Conservation (phyloP, 768 basidiomycete species). For the Pisolithus marmoratus region DNA sequence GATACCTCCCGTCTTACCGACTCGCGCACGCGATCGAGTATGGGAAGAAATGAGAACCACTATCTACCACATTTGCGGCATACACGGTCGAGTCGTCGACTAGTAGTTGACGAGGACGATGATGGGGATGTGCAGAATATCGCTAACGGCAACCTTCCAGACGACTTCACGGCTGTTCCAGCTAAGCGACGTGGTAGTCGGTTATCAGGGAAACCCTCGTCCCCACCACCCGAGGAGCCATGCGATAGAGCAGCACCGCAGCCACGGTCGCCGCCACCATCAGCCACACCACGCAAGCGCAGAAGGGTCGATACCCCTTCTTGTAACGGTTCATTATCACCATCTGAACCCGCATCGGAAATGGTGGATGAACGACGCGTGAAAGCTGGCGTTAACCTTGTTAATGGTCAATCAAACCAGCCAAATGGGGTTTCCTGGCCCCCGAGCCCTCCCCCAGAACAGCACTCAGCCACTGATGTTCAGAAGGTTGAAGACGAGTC, state of each 20-base stretch:
- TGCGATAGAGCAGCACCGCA: background rate
- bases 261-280: background rate
- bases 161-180: constrained; percentile 1
- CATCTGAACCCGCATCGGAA: constrained; percentile 3
- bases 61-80: constrained; percentile 1
- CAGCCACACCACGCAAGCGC: constrained; percentile 37
- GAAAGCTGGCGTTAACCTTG: background rate
- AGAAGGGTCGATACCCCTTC: constrained; percentile 36
- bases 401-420: constrained; percentile 12
- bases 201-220: constrained; percentile 16
- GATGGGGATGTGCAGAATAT: constrained; percentile 7
- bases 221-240: constrained; percentile 12
- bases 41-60: background rate
- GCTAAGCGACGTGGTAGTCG: constrained; percentile 32
- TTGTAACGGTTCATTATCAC: constrained; percentile 15
- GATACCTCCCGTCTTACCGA: constrained; percentile 7
- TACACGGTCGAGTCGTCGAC: constrained; percentile 14
- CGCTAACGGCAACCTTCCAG: constrained; percentile 3
- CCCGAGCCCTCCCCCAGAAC: background rate
- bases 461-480: background rate
- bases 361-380: constrained; percentile 4
- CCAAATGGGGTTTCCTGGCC: constrained; percentile 12
- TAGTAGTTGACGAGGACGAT: constrained; percentile 8
- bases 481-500: background rate
- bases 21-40: constrained; percentile 11